A percentile compares a stretch with the other conserved stretches of the same genome.
Evolutionary conservation across 2,329 filamentous ascomycete genomes (phyloP).

Genomic region (Aspergillus floridensis): DNA sequence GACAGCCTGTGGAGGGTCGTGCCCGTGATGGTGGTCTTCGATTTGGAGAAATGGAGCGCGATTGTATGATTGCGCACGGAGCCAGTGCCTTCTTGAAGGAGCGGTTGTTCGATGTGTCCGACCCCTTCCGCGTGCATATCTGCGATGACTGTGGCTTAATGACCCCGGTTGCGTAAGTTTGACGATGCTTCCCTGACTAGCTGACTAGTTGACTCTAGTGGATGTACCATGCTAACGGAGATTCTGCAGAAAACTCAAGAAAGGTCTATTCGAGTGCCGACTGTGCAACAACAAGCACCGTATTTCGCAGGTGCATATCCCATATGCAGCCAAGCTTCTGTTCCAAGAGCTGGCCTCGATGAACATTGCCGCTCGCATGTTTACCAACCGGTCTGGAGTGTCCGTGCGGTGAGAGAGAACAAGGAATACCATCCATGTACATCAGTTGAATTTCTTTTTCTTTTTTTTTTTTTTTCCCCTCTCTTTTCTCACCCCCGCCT

Average conservation of each 20-base stretch:
- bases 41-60: conserved; percentile 99
- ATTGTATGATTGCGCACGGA: conserved; percentile 99
- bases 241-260: conserved; percentile 73
- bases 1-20: conserved; percentile 97
- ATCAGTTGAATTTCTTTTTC: conserved; percentile 2
- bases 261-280: conserved; percentile 92
- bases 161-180: conserved; percentile 95
- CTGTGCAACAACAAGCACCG: conserved; percentile 99
- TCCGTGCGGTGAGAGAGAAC: conserved; percentile 37
- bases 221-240: conserved; percentile 21
- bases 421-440: conserved; percentile 1
- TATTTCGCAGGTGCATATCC: conserved; percentile 96
- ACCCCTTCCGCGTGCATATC: conserved; percentile 96
- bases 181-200: conserved; percentile 4
- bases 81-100: conserved; percentile 97
- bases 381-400: conserved; percentile 64
- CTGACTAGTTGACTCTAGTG: conserved; percentile 14
- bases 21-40: conserved; percentile 95
- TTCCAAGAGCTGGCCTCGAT: conserved; percentile 98
- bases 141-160: conserved; percentile 98
- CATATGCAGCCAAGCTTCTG: conserved; percentile 93
- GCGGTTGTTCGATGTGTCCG: conserved; percentile 92
- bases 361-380: conserved; percentile 98
- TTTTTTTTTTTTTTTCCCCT: neutral
- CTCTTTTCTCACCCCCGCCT: neutral